Evolutionary conservation across 1,284 basidiomycete species (phyloP), one percentile per base, ranked within the genome.

Genomic region (Pholiota adiposa): DNA sequence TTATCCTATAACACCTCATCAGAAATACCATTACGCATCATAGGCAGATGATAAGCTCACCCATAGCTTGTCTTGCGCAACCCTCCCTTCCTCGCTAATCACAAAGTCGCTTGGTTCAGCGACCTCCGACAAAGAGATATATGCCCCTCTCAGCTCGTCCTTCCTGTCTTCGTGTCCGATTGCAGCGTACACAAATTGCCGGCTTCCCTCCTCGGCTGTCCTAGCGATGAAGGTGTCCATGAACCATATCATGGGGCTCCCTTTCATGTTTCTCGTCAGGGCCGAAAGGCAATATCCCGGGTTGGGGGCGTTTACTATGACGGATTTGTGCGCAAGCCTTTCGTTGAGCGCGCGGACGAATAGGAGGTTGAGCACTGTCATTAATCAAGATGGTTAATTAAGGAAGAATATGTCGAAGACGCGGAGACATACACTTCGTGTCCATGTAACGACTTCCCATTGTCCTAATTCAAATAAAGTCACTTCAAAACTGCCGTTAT

Each of bases 261-360:
- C 69, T 21, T 44, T 43, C 3, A 70, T n/a, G 27, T 65, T 62
- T 18, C 75, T 71, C 1, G 71, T 69, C 7, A 85, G 65, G 21
- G 72, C 69, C 4, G 83, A 81, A 34, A 71, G 58, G 65, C 82
- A 83, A 60, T 72, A 79, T 0, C 83, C 83, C 3, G 83, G 83
- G 51, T 75, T 75, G 43, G 79, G 73, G 12, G 74, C 46, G 59
- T 69, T 69, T 34, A 73, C 67, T 21, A 77, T 74, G 14, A 81
- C 65, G 0, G 74, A 68, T 41, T 75, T 56, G 1, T 71, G 56
- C 12, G 61, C 54, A 4, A 82, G 70, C 36, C 70, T 75, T 3
- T 70, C 69, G 3, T 68, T 70, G 4, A 83, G 67, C 9, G 76
- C 76, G 12, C 75, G 77, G 16, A 70, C 68, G 65, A 81, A 78